Evolutionary conservation across 768 basidiomycete genomes (phyloP).

Genomic region (Scleroderma citrinum): DNA sequence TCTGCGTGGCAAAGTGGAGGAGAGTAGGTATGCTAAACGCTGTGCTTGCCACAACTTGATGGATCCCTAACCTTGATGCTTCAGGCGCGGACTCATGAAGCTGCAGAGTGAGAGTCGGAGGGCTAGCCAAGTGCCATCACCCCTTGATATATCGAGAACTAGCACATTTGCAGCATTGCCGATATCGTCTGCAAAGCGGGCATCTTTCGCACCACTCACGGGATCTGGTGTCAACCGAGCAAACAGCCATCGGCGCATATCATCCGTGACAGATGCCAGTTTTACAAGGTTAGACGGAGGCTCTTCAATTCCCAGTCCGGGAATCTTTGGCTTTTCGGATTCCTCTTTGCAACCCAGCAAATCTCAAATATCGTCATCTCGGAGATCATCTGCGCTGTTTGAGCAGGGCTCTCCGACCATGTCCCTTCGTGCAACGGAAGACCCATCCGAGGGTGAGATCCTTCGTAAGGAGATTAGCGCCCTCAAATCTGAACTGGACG

Average conservation of each 20-base stretch:
- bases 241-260: constrained; percentile 61
- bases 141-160: constrained; percentile 54
- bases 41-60: neutral
- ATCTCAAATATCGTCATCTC: constrained; percentile 20
- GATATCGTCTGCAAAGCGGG: constrained; percentile 51
- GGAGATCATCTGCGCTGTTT: constrained; percentile 49
- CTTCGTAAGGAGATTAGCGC: constrained; percentile 55
- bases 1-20: constrained; percentile 79
- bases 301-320: constrained; percentile 28
- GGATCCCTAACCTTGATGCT: constrained; percentile 6
- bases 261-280: constrained; percentile 65
- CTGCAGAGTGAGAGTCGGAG: constrained; percentile 74
- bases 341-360: constrained; percentile 12
- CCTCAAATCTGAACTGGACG: constrained; percentile 56
- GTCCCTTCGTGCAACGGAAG: constrained; percentile 25
- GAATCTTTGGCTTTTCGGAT: constrained; percentile 32
- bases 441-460: constrained; percentile 44
- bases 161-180: constrained; percentile 36
- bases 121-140: constrained; percentile 44
- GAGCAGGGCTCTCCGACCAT: constrained; percentile 44
- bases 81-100: constrained; percentile 80
- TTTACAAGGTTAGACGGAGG: constrained; percentile 29
- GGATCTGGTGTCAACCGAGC: constrained; percentile 43
- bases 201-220: constrained; percentile 70
- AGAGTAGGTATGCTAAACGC: constrained; percentile 57